phyloP scores from a whole-genome alignment of 768 basidiomycete genomes.

The Pisolithus microcarpus region DNA sequence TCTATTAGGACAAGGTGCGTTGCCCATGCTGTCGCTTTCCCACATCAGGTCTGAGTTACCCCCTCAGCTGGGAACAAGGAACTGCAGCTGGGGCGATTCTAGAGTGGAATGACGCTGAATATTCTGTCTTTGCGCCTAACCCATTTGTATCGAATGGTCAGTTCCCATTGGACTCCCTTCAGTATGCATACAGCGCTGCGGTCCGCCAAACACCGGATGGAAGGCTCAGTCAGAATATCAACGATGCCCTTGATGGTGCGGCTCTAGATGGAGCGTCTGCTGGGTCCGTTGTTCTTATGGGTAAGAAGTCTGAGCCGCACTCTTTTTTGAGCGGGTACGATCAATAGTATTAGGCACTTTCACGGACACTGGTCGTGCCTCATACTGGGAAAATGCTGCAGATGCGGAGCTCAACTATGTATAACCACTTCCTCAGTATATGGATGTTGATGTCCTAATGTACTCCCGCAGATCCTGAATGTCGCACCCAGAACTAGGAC shows the following conservation, averaged over 20 bases:
- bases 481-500: conserved; percentile 24
- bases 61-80: conserved; percentile 24
- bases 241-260: conserved; percentile 21
- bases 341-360: conserved; percentile 3
- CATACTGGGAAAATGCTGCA: conserved; percentile 17
- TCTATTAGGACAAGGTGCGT: conserved; percentile 22
- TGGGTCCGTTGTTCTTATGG: conserved; percentile 19
- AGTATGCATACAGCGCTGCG: conserved; percentile 21
- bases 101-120: conserved; percentile 19
- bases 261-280: conserved; percentile 24
- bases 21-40: neutral
- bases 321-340: neutral
- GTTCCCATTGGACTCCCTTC: conserved; percentile 16
- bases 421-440: neutral
- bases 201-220: conserved; percentile 22
- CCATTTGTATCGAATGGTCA: conserved; percentile 12
- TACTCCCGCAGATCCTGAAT: conserved; percentile 14
- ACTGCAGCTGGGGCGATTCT: conserved; percentile 20
- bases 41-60: neutral
- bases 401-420: conserved; percentile 19
- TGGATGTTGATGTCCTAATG: neutral
- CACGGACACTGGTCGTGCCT: conserved; percentile 9
- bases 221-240: conserved; percentile 21
- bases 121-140: conserved; percentile 18
- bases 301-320: conserved; percentile 1